Evolutionary conservation across 441 rosid species (phyloP).

Genomic region (Metrosideros polymorpha): DNA sequence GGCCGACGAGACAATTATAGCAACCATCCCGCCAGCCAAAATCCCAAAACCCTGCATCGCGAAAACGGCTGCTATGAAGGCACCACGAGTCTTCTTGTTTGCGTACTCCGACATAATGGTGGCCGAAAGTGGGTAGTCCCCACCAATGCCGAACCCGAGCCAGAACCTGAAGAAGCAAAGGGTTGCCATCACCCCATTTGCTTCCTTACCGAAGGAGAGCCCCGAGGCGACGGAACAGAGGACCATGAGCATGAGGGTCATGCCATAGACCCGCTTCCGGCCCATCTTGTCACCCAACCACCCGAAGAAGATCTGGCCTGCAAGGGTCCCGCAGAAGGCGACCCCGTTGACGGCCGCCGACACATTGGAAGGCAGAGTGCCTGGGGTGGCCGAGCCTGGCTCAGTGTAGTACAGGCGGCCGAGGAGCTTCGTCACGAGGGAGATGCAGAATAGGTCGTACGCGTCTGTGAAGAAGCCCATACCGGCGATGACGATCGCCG

Average conservation of each 20-base stretch:
- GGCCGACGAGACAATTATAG: not conserved
- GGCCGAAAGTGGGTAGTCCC: not conserved
- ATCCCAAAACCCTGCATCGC: slow-evolving; percentile 3
- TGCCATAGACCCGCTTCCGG: not conserved
- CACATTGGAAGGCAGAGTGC: not conserved
- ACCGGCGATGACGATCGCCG: not conserved
- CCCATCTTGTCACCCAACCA: slow-evolving; percentile 2
- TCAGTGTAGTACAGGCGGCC: not conserved
- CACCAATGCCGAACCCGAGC: not conserved
- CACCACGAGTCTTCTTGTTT: not conserved
- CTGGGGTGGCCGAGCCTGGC: not conserved
- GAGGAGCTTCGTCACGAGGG: not conserved
- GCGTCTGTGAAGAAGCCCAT: not conserved
- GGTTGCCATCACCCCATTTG: not conserved
- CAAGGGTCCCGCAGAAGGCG: not conserved
- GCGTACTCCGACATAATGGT: slow-evolving; percentile 1
- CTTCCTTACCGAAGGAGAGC: not conserved
- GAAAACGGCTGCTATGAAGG: not conserved
- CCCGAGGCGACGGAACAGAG: not conserved
- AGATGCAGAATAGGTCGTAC: slow-evolving; percentile 1
- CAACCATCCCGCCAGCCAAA: not conserved
- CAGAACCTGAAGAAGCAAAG: slow-evolving; percentile 3
- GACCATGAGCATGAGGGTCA: not conserved
- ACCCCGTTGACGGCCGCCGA: not conserved
- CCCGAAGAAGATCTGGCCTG: not conserved